Conservation (phyloP, 164 flowering plant genomes). For the Dillenia turbinata region DNA sequence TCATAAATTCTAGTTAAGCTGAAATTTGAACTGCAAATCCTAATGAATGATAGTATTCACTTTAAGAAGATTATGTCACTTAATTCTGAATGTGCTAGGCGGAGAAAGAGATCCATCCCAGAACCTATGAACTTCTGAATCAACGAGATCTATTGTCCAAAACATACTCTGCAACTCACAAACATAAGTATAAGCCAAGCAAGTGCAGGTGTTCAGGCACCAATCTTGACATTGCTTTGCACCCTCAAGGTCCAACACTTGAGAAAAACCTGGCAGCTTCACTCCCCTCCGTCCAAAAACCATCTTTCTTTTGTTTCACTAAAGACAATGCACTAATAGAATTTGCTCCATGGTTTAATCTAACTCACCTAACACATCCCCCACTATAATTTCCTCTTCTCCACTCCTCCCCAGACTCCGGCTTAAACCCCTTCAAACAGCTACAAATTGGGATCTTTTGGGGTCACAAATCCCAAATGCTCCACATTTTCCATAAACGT, state of each 20-base stretch:
- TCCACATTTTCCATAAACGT: slow-evolving; percentile 26
- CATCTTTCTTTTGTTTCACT: slow-evolving; percentile 1
- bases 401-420: slow-evolving; percentile 18
- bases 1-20: too few relatives aligned
- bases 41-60: too few relatives aligned
- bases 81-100: too few relatives aligned
- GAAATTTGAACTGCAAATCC: too few relatives aligned
- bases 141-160: neutral
- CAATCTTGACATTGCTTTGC: neutral
- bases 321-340: too few relatives aligned
- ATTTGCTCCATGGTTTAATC: slow-evolving; percentile 3
- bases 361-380: slow-evolving; percentile 16
- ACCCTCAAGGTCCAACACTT: neutral
- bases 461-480: slow-evolving; percentile 14
- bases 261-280: slow-evolving; percentile 19
- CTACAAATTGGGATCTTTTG: slow-evolving; percentile 5
- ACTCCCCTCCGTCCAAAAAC: slow-evolving; percentile 9
- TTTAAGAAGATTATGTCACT: too few relatives aligned
- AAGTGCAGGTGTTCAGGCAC: slow-evolving; percentile 19
- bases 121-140: neutral
- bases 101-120: too few relatives aligned
- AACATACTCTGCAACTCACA: neutral
- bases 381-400: slow-evolving; percentile 13
- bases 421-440: slow-evolving; percentile 22
- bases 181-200: neutral